Evolutionary conservation across 495 filamentous ascomycete species (phyloP).

Genomic region (Talaromyces wortmannii): DNA sequence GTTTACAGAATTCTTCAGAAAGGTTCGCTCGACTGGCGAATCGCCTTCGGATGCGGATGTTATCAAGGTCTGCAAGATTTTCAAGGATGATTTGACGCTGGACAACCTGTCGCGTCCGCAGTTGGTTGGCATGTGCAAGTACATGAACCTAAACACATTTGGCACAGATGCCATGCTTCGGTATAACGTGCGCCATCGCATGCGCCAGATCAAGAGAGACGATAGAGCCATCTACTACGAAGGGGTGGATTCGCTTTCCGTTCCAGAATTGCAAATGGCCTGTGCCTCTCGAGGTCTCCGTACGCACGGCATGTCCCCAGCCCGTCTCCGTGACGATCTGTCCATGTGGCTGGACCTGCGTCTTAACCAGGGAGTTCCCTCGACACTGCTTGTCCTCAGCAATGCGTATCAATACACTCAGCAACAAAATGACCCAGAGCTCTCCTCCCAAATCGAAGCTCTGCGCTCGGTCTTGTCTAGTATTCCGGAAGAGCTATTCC

Average conservation of each 20-base stretch:
- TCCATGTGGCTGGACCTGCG: conserved; percentile 93
- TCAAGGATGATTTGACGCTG: conserved; percentile 95
- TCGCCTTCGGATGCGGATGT: conserved; percentile 81
- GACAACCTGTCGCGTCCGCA: conserved; percentile 96
- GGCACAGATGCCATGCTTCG: conserved; percentile 94
- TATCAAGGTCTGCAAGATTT: conserved; percentile 99
- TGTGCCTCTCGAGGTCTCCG: conserved; percentile 86
- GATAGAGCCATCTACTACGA: conserved; percentile 93
- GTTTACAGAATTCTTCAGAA: conserved; percentile 96
- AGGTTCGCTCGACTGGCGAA: conserved; percentile 88
- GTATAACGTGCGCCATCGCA: conserved; percentile 95
- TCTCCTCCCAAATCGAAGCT: conserved; percentile 87
- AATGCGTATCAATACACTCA: conserved; percentile 95
- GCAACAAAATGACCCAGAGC: conserved; percentile 75
- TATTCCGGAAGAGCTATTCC: conserved; percentile 97
- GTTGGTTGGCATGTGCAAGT: conserved; percentile 94
- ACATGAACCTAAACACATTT: conserved; percentile 96
- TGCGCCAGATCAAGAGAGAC: conserved; percentile 98
- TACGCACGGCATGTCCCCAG: conserved; percentile 84
- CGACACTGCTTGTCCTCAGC: conserved; percentile 89
- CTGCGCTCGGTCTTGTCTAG: conserved; percentile 85
- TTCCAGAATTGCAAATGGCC: conserved; percentile 88
- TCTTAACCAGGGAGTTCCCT: conserved; percentile 86
- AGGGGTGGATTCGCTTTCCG: conserved; percentile 86
- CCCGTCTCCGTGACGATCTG: conserved; percentile 80